These are phyloP conservation scores for Penicillium arizonense DNA, from an alignment of 495 filamentous ascomycete genomes.

Conservation along the genomic window DNA sequence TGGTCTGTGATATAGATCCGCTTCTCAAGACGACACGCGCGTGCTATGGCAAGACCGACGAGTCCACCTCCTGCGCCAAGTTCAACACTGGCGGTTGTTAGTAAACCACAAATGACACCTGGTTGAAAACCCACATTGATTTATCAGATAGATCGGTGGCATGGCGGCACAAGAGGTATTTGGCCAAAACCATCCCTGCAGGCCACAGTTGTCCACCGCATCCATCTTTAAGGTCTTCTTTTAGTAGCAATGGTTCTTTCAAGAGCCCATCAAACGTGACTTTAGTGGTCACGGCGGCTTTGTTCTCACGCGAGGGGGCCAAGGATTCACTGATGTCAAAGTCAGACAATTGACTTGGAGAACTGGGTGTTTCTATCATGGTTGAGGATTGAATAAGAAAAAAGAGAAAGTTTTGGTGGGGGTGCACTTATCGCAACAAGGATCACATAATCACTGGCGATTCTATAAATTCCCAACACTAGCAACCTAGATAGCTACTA, in stretches of 20 bases:
- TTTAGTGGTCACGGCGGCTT: constrained; percentile 58
- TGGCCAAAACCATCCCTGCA: constrained; percentile 81
- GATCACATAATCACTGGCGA: constrained; percentile 6
- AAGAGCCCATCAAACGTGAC: constrained; percentile 77
- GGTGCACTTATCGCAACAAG: constrained; percentile 6
- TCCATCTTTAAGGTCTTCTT: constrained; percentile 80
- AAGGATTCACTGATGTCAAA: constrained; percentile 62
- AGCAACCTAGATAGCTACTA: too few relatives aligned
- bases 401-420: constrained; percentile 1
- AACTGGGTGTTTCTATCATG: background rate
- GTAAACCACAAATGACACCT: background rate
- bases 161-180: constrained; percentile 76
- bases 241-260: constrained; percentile 63
- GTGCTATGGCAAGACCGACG: constrained; percentile 56
- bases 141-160: constrained; percentile 55
- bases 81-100: constrained; percentile 63
- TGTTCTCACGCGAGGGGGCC: constrained; percentile 62
- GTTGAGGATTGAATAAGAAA: background rate
- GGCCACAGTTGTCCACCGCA: constrained; percentile 95
- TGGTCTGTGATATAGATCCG: constrained; percentile 83
- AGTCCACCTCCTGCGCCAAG: constrained; percentile 90
- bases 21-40: constrained; percentile 32
- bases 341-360: constrained; percentile 4
- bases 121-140: constrained; percentile 64
- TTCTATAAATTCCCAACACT: background rate